phyloP scores from a whole-genome alignment of 495 filamentous ascomycete species.

The Penicillium soppii region DNA sequence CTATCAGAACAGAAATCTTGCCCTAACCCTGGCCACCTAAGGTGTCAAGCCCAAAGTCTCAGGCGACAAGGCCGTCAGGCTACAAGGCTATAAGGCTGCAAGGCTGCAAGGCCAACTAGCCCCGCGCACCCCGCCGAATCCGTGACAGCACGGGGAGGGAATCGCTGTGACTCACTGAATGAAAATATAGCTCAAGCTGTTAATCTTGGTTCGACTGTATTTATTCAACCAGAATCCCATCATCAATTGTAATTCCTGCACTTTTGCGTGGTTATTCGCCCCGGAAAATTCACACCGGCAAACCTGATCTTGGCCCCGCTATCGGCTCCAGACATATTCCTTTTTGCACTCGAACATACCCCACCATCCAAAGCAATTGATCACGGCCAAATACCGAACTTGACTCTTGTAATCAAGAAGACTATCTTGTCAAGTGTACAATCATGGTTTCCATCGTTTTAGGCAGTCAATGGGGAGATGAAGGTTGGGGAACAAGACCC shows the following conservation, averaged over 20 bases:
- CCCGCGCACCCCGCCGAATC: constrained; percentile 16
- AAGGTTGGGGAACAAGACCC: constrained; percentile 41
- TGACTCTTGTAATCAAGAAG: background rate
- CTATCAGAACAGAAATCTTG: too few species aligned
- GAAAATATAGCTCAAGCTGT: background rate
- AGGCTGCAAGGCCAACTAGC: constrained; percentile 1
- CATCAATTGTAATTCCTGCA: background rate
- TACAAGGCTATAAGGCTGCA: constrained; percentile 2
- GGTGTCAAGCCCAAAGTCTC: background rate
- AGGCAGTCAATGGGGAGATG: constrained; percentile 68
- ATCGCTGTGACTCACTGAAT: constrained; percentile 10
- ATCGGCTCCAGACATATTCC: constrained; percentile 7
- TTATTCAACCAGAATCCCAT: background rate
- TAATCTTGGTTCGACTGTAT: too few species aligned
- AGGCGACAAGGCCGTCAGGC: constrained; percentile 5
- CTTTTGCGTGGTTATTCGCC: background rate
- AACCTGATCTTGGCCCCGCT: constrained; percentile 12
- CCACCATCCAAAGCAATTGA: constrained; percentile 12
- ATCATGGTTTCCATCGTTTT: constrained; percentile 62
- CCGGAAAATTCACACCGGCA: constrained; percentile 5
- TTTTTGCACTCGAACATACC: constrained; percentile 3
- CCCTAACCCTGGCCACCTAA: constrained; percentile 2
- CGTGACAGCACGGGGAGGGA: background rate
- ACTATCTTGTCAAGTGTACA: background rate
- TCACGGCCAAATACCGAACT: constrained; percentile 5